Base-by-base conservation (phyloP, 2,329 filamentous ascomycete species). In the Exophiala xenobiotica region DNA sequence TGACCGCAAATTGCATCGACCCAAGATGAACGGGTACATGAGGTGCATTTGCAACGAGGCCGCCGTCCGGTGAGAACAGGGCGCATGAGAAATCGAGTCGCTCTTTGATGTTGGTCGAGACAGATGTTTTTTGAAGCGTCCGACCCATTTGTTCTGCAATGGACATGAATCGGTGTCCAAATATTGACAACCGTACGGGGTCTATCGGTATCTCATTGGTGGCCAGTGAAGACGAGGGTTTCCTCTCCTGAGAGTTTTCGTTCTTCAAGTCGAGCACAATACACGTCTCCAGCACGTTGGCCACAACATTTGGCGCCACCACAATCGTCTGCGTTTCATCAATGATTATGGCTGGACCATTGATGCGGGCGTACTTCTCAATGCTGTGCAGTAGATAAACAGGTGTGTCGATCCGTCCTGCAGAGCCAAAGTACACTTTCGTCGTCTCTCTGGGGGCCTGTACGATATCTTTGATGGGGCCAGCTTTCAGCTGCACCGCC, bases 61-160 rank as follows among this genome's bases (percentile, higher is more conserved):
- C 87, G 14, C 88, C 88, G 6, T 82, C 81, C 0, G 83, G 79
- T 59, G 90, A 88, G 58, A 92, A 92, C 1, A 92, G 76, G 22
- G 88, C 88, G 58, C 88, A 93, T 3, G 86, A 90, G 63, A 90
- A 93, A 64, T 93, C 88, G 1, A 92, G 77, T 3, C 88, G 81
- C 64, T 89, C 86, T 64, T 88, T 87, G 61, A 91, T 86, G 61
- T 90, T 91, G 1, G 85, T 89, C 62, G 81, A 87, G 49, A 90
- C 85, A 65, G 84, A 87, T 0, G 87, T 90, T 72, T 90, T 91
- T 63, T 90, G 87, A 12, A 91, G 70, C 9, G 86, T 84, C 48
- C 86, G 75, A 1, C 88, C 87, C 88, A 92, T 91, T 64, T 91
- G 87, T 68, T 92, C 88, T 1, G 88, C 88, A 61, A 91, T 90